Evolutionary conservation across 2,329 filamentous ascomycete genomes (phyloP).

Genomic region (Aspergillus ibericus): DNA sequence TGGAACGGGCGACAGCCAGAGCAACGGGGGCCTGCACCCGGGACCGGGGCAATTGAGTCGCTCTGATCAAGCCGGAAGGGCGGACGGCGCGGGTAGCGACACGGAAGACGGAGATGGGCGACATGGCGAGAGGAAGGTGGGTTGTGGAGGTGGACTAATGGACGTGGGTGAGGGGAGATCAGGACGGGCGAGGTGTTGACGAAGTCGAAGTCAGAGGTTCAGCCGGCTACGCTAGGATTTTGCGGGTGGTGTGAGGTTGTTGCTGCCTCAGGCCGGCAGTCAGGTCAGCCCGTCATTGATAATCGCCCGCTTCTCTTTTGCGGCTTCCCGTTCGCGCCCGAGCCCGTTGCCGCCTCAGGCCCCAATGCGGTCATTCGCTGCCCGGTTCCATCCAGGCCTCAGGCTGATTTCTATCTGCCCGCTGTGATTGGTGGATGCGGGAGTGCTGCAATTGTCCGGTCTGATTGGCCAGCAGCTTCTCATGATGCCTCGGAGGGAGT

Average conservation of each 20-base stretch:
- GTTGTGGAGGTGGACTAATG: slow-evolving; percentile 28
- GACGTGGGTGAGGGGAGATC: slow-evolving; percentile 18
- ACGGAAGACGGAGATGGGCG: slow-evolving; percentile 68
- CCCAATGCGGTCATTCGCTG: not conserved
- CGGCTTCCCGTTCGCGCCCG: slow-evolving; percentile 23
- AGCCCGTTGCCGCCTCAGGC: slow-evolving; percentile 30
- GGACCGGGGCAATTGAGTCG: slow-evolving; percentile 59
- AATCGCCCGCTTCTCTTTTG: slow-evolving; percentile 11
- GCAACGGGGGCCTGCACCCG: slow-evolving; percentile 58
- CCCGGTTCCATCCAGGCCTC: not conserved
- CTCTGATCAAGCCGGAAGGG: slow-evolving; percentile 62
- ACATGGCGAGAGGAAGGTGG: slow-evolving; percentile 51
- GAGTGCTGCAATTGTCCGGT: not conserved
- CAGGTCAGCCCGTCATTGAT: slow-evolving; percentile 14
- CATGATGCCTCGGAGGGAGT: not conserved
- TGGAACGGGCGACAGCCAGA: slow-evolving; percentile 60
- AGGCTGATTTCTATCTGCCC: slow-evolving; percentile 25
- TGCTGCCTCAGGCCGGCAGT: slow-evolving; percentile 23
- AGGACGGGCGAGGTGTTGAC: slow-evolving; percentile 21
- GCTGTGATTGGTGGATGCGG: slow-evolving; percentile 27
- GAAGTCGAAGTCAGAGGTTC: slow-evolving; percentile 25
- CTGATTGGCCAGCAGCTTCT: slow-evolving; percentile 12
- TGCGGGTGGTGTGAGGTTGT: slow-evolving; percentile 40
- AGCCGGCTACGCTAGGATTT: slow-evolving; percentile 33
- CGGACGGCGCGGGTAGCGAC: slow-evolving; percentile 66